Percentiles rank a stretch among this genome's conserved stretches.
phyloP scores from a whole-genome alignment of 768 basidiomycete species.

The Leccinellum luteum region DNA sequence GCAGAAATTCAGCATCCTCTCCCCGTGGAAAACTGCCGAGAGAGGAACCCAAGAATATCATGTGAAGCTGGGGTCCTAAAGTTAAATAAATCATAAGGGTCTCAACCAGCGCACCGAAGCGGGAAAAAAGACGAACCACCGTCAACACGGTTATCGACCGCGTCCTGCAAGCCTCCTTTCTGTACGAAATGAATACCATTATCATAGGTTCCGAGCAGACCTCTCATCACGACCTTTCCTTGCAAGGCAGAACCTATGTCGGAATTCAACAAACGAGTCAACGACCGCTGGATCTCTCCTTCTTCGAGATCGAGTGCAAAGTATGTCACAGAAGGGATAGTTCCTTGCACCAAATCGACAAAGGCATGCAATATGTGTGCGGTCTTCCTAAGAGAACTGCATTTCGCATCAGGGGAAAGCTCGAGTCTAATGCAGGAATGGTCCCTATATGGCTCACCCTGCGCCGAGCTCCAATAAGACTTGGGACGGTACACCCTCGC shows the following conservation, averaged over 20 bases:
- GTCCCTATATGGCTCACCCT: constrained; percentile 71
- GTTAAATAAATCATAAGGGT: constrained; percentile 21
- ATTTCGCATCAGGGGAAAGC: constrained; percentile 8
- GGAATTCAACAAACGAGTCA: constrained; percentile 62
- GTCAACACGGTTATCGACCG: not conserved
- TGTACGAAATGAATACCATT: constrained; percentile 80
- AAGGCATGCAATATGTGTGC: constrained; percentile 77
- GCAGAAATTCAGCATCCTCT: constrained; percentile 71
- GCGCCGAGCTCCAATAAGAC: constrained; percentile 90
- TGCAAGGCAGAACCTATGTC: constrained; percentile 56
- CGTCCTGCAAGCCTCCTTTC: constrained; percentile 32
- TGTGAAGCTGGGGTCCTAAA: constrained; percentile 60
- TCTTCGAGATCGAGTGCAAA: constrained; percentile 95
- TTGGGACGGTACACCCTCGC: constrained; percentile 38
- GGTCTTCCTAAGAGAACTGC: constrained; percentile 84
- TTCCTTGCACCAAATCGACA: constrained; percentile 46
- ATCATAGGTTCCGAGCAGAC: constrained; percentile 94
- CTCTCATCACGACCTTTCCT: constrained; percentile 77
- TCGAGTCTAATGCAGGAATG: not conserved
- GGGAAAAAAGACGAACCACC: constrained; percentile 1
- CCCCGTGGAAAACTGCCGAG: constrained; percentile 83
- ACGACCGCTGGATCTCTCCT: constrained; percentile 77
- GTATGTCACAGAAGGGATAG: constrained; percentile 63
- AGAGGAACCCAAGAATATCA: constrained; percentile 90
- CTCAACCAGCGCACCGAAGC: constrained; percentile 17